Evolutionary conservation across 805 yeast species (phyloP).

Genomic region (Candida broadrunensis): DNA sequence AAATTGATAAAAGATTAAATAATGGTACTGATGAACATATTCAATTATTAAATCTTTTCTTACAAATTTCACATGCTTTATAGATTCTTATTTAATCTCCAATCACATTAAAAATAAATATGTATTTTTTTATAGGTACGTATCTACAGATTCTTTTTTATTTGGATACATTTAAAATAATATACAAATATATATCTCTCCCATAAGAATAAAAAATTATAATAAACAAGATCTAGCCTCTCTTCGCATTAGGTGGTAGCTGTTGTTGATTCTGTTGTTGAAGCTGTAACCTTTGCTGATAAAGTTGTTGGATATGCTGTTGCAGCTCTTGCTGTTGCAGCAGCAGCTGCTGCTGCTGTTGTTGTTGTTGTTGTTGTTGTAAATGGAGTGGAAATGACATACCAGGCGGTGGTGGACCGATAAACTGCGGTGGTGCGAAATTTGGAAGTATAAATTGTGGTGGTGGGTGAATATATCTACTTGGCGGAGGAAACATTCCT

Average conservation of each 20-base stretch:
- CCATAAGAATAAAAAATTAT: no score
- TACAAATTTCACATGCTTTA: slow-evolving; percentile 22
- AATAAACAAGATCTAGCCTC: no score
- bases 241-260: background rate
- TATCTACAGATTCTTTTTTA: no score
- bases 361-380: slow-evolving; percentile 14
- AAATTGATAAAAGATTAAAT: slow-evolving; percentile 67
- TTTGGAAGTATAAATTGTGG: slow-evolving; percentile 9
- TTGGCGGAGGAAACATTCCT: slow-evolving; percentile 27
- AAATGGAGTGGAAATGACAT: slow-evolving; percentile 13
- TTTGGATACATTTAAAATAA: background rate
- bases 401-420: slow-evolving; percentile 13
- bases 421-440: slow-evolving; percentile 10
- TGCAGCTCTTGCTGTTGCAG: background rate
- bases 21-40: slow-evolving; percentile 90
- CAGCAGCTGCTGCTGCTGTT: slow-evolving; percentile 8
- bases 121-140: no score
- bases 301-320: slow-evolving; percentile 13
- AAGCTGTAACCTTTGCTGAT: slow-evolving; percentile 8
- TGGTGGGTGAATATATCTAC: slow-evolving; percentile 12
- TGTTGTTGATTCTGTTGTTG: background rate
- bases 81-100: no score
- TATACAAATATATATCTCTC: no score
- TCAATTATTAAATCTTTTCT: slow-evolving; percentile 64
- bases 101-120: no score